phyloP scores from a whole-genome alignment of 331 rosid species.

The Ulmus americana region DNA sequence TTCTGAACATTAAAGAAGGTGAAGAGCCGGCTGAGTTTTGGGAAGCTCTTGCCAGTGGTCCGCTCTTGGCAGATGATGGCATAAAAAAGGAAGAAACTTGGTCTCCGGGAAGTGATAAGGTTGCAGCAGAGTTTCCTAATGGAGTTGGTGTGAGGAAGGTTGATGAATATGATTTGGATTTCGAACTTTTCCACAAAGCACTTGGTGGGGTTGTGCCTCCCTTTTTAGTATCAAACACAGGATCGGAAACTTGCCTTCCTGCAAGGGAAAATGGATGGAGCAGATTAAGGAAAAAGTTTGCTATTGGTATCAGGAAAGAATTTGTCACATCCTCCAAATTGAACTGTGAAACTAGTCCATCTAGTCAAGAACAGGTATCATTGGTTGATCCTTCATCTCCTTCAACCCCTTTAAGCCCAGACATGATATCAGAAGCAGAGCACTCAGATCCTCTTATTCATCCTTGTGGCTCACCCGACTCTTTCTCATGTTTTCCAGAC shows the following conservation, averaged over 20 bases:
- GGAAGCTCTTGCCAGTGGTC: constrained; percentile 53
- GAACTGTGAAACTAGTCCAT: constrained; percentile 27
- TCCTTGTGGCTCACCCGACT: constrained; percentile 43
- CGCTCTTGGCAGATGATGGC: constrained; percentile 23
- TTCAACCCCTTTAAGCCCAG: constrained; percentile 35
- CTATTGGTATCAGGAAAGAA: constrained; percentile 50
- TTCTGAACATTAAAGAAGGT: constrained; percentile 47
- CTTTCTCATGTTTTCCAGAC: constrained; percentile 47
- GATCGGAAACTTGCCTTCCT: constrained; percentile 78
- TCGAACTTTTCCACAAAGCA: constrained; percentile 67
- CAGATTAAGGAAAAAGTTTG: constrained; percentile 51
- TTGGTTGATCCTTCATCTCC: constrained; percentile 36
- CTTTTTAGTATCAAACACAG: constrained; percentile 46
- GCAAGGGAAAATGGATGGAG: constrained; percentile 80
- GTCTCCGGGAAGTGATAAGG: constrained; percentile 27
- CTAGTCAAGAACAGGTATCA: constrained; percentile 24
- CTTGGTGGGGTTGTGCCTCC: constrained; percentile 95
- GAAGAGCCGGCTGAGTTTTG: constrained; percentile 73
- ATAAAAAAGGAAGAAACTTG: constrained; percentile 25
- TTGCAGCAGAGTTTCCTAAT: constrained; percentile 16
- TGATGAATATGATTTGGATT: constrained; percentile 67
- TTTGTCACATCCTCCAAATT: constrained; percentile 46
- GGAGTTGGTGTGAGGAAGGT: constrained; percentile 43
- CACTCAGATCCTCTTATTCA: constrained; percentile 27
- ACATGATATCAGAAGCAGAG: constrained; percentile 33